These are phyloP conservation scores for Phyllosticta paracitricarpa DNA, from an alignment of 2,329 filamentous ascomycete species.

Conservation along the genomic window DNA sequence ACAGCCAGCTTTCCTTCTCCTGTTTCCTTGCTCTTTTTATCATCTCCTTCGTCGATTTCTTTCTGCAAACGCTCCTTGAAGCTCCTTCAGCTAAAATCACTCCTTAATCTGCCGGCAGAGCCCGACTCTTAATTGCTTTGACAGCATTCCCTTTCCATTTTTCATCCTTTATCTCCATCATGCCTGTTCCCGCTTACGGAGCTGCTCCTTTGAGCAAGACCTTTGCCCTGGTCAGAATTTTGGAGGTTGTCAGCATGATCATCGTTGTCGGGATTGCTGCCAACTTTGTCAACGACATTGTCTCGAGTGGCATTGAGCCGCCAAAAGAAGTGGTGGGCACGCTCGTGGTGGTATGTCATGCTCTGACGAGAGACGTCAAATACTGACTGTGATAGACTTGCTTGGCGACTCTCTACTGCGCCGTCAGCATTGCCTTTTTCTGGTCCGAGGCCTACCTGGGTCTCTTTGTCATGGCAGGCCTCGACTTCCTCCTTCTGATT, in stretches of 20 bases:
- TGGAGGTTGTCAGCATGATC: constrained; percentile 63
- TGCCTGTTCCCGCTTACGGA: constrained; percentile 53
- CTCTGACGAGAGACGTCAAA: not conserved
- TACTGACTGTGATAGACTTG: constrained; percentile 49
- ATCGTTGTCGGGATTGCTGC: constrained; percentile 69
- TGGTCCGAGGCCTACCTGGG: constrained; percentile 70
- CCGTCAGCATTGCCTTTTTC: constrained; percentile 62
- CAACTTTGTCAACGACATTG: constrained; percentile 73
- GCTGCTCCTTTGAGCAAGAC: constrained; percentile 60
- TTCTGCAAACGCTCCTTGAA: constrained; percentile 12
- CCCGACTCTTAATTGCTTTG: constrained; percentile 4
- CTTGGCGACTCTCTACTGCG: constrained; percentile 67
- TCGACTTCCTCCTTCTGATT: constrained; percentile 62
- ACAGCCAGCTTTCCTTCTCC: constrained; percentile 17
- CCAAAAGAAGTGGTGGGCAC: constrained; percentile 69
- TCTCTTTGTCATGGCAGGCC: constrained; percentile 58
- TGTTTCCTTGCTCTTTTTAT: constrained; percentile 26
- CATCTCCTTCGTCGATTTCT: constrained; percentile 18
- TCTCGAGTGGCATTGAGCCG: constrained; percentile 52
- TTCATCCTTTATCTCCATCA: constrained; percentile 20
- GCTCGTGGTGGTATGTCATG: constrained; percentile 60
- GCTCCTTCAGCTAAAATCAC: constrained; percentile 16
- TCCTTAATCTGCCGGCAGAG: constrained; percentile 29
- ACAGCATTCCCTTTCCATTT: not conserved
- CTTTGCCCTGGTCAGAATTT: constrained; percentile 62